Base-by-base conservation (phyloP, 176 grass and related monocot genomes). In the Saccharum spontaneum region DNA sequence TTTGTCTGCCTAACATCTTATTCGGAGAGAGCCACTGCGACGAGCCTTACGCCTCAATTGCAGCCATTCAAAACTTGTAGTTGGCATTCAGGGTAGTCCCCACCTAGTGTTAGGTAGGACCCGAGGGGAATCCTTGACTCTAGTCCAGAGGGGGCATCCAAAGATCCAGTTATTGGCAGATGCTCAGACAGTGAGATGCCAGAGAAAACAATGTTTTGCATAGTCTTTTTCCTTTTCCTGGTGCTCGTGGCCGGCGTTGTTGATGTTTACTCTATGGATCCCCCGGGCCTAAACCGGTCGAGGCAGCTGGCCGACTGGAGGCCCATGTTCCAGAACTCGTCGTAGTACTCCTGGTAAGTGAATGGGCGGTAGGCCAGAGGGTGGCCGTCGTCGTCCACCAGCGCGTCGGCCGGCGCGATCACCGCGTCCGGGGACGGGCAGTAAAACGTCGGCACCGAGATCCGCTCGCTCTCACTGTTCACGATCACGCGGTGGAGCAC, bases 371-470 rank as follows among this genome's bases (percentile, higher is more conserved):
- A 98, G 8, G 83, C 78, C 22, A 69, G 75, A 30, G 89, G 91
- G 66, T 90, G 85, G 17, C 10, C 60, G 65, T 81, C 60, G 65
- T 81, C 87, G 79, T 88, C 85, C 61, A 90, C 79, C 28, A 95
- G 89, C 6, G 39, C 87, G n/a, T 73, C 77, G 7, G 89, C 91
- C 28, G 93, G 87, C 48, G 79, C 71, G 23, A 98, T 85, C 71
- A 94, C 61, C 26, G 87, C 87, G 76, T 88, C 86, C 31, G 70
- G 88, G 0, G 89, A 93, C 23, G 96, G 93, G 67, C 89, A 87
- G 75, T 95, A 93, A 86, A 98, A 98, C 20, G 93, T 95, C 44
- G 96, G 93, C 75, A 98, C 87, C 15, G 96, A 95, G 28, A 98
- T 93, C 48, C 96, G 86, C 87, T 95, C 93, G 40, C 69, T 95